Percentiles rank a stretch among this genome's conserved stretches.
Conservation (phyloP, 768 basidiomycete genomes). For the Leccinum aurantiacum region DNA sequence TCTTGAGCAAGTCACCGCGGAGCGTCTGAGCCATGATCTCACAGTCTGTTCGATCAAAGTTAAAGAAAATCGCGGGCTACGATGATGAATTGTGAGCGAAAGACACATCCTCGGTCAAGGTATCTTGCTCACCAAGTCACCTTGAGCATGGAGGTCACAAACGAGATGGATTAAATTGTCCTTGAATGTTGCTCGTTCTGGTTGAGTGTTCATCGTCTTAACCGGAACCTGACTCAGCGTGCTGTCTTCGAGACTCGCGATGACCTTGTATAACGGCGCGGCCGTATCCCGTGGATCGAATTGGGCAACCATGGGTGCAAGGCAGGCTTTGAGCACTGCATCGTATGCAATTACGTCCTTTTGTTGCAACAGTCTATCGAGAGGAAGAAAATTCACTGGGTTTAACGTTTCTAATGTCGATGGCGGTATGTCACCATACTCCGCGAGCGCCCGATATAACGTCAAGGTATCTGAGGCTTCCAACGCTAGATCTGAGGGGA, state of each 20-base stretch:
- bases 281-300: constrained; percentile 35
- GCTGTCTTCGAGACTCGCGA: constrained; percentile 41
- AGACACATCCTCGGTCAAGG: neutral
- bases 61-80: constrained; percentile 68
- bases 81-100: neutral
- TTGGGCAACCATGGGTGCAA: constrained; percentile 38
- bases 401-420: constrained; percentile 32
- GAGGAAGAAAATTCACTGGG: constrained; percentile 47
- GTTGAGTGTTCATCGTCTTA: constrained; percentile 33
- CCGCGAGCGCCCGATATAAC: constrained; percentile 47
- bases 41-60: constrained; percentile 59
- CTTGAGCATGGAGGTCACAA: constrained; percentile 54
- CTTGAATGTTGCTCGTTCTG: constrained; percentile 33
- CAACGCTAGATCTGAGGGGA: constrained; percentile 64
- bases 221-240: constrained; percentile 26
- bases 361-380: constrained; percentile 47
- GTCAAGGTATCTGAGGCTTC: constrained; percentile 58
- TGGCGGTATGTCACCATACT: constrained; percentile 24
- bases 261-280: constrained; percentile 39
- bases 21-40: constrained; percentile 51
- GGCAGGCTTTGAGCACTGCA: constrained; percentile 43
- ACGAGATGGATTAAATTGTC: constrained; percentile 51
- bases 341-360: constrained; percentile 64
- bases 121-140: constrained; percentile 51
- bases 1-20: constrained; percentile 33